A percentile compares a stretch with the other conserved stretches of the same genome.
phyloP scores from a whole-genome alignment of 805 yeast species.

The Teunomyces panamensis region DNA sequence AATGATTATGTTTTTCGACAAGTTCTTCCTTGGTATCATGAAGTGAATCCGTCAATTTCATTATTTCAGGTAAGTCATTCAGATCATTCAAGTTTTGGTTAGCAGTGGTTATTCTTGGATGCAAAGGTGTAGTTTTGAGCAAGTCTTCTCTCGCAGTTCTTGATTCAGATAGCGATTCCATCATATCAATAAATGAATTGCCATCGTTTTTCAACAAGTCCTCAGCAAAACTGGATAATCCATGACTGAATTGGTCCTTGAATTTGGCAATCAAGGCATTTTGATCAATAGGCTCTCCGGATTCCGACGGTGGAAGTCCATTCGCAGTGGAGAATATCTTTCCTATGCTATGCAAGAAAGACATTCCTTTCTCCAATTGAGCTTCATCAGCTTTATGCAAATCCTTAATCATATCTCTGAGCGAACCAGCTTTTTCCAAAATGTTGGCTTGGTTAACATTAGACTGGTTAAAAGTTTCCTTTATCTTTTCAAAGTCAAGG shows the following conservation, averaged over 20 bases:
- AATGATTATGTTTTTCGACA: slow-evolving; percentile 40
- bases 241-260: slow-evolving; percentile 21
- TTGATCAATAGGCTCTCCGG: slow-evolving; percentile 5
- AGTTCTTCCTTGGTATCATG: slow-evolving; percentile 26
- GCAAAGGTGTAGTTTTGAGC: slow-evolving; percentile 7
- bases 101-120: background rate
- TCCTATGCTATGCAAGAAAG: slow-evolving; percentile 22
- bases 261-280: slow-evolving; percentile 11
- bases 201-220: slow-evolving; percentile 77
- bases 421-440: slow-evolving; percentile 24
- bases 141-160: slow-evolving; percentile 29
- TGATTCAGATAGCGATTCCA: slow-evolving; percentile 69
- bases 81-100: background rate
- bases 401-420: slow-evolving; percentile 23
- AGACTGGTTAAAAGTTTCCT: slow-evolving; percentile 11
- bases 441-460: slow-evolving; percentile 16
- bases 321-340: slow-evolving; percentile 14
- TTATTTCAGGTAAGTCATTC: background rate
- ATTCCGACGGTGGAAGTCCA: slow-evolving; percentile 4
- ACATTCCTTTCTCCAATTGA: slow-evolving; percentile 23
- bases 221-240: slow-evolving; percentile 56
- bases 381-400: slow-evolving; percentile 24
- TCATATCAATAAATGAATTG: slow-evolving; percentile 70
- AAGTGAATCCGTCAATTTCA: background rate
- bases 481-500: slow-evolving; percentile 23